Conservation (phyloP, 2,329 filamentous ascomycete genomes). For the Trichoderma sp. region DNA sequence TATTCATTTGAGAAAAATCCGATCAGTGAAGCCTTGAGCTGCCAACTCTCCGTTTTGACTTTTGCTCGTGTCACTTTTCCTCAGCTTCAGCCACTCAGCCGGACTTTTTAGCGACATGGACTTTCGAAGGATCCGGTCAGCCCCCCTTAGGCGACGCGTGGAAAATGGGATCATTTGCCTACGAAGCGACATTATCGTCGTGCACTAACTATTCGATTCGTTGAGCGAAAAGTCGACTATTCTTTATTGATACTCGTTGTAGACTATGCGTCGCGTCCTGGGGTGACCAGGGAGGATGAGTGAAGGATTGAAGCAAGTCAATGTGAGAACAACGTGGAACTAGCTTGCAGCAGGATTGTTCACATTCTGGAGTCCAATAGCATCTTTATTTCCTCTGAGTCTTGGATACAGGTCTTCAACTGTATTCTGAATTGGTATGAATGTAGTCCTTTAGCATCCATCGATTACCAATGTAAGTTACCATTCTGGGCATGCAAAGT, state of each 20-base stretch:
- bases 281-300: not conserved
- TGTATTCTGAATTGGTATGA: not conserved
- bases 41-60: not conserved
- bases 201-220: not conserved
- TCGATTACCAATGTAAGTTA: not conserved
- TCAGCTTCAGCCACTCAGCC: constrained; percentile 2
- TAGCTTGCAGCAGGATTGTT: not conserved
- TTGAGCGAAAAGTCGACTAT: not conserved
- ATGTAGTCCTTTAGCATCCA: not conserved
- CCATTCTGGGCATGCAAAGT: not conserved
- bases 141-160: not conserved
- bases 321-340: not conserved
- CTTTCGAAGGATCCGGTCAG: not conserved
- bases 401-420: not conserved
- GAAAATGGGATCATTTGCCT: not conserved
- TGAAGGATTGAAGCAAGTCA: not conserved
- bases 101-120: constrained; percentile 1
- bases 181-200: not conserved
- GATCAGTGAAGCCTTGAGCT: not conserved
- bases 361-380: not conserved
- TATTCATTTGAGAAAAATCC: not conserved
- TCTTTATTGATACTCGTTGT: not conserved
- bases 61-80: not conserved
- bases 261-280: not conserved
- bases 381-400: not conserved